Percentiles rank a stretch among this genome's conserved stretches.
Evolutionary conservation across 192 early-diverging fungal genomes (phyloP).

Genomic region (Backusella circina): DNA sequence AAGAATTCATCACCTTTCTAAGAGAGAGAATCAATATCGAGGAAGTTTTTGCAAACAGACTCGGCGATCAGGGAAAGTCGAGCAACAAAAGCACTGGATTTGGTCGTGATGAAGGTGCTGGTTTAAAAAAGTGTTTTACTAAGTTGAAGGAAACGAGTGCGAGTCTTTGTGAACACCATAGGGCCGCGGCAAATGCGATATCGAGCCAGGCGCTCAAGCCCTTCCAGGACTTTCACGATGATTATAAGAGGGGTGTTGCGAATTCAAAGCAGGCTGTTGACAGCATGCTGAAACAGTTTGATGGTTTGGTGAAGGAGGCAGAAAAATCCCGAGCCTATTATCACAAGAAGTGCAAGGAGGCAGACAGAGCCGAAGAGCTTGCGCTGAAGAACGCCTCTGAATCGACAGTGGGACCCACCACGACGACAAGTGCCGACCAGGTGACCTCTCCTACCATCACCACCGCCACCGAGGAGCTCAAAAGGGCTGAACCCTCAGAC

Average conservation of each 20-base stretch:
- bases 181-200: conserved; percentile 37
- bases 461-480: background rate
- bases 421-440: background rate
- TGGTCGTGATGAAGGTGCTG: conserved; percentile 51
- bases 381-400: conserved; percentile 14
- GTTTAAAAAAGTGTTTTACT: conserved; percentile 44
- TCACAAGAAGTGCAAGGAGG: conserved; percentile 51
- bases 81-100: conserved; percentile 41
- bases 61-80: conserved; percentile 24
- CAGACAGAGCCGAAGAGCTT: conserved; percentile 58
- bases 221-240: conserved; percentile 39
- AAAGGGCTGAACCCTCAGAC: background rate
- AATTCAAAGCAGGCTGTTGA: conserved; percentile 45
- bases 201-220: conserved; percentile 44
- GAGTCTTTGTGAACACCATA: conserved; percentile 41
- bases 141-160: conserved; percentile 43
- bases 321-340: conserved; percentile 42
- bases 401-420: background rate
- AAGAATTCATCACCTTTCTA: conserved; percentile 50
- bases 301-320: conserved; percentile 39
- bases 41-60: conserved; percentile 38
- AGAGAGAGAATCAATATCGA: conserved; percentile 46
- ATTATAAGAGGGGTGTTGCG: conserved; percentile 32
- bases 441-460: background rate
- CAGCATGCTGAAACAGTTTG: conserved; percentile 45